Evolutionary conservation across 2,329 filamentous ascomycete species (phyloP), one percentile per base, ranked within the genome.

Genomic region (Amesomyces nigricolor): DNA sequence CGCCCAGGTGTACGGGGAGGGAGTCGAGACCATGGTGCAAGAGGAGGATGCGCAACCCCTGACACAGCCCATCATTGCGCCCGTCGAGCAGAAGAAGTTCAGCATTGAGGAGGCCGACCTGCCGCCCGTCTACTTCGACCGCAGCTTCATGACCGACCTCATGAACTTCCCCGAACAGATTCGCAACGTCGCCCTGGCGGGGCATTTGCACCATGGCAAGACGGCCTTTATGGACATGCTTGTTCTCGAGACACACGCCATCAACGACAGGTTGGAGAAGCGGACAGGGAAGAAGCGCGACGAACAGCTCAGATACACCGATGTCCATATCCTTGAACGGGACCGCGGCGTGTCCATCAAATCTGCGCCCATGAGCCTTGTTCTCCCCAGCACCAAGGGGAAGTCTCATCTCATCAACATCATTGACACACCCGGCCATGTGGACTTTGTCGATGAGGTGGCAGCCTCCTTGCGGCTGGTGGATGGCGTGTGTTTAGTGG

Each of bases 151-250:
- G 89, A 86, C 89, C 35, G 92, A 97, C 72, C 75, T 97, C 65
- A 92, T 97, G 85, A 96, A 90, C 74, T 96, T 90, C 63, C 94
- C 94, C 14, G 89, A 95, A 13, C 91, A 97, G 72, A 91, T 89
- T 68, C 84, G 94, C 62, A 99, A 99, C 68, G 80, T 99, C 62
- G 92, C 91, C 1, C 77, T 99, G 49, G 91, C 88, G 5, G 94
- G 94, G 51, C 92, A 99, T 71, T 72, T 99, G 54, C 94, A 99
- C 69, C 94, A 99, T 72, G 94, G 94, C 63, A 99, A 99, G 78
- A 99, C 94, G 10, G 90, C 92, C 0, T 89, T 99, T 62, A 91
- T 97, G 88, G 94, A 99, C 70, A 97, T 96, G 89, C 76, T 99
- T 62, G 94, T 99, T 11, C 78, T 92, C 67, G 90, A 99, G 74